Evolutionary conservation across 257 asterid genomes (phyloP).

Genomic region (Cynanchum wilfordii): DNA sequence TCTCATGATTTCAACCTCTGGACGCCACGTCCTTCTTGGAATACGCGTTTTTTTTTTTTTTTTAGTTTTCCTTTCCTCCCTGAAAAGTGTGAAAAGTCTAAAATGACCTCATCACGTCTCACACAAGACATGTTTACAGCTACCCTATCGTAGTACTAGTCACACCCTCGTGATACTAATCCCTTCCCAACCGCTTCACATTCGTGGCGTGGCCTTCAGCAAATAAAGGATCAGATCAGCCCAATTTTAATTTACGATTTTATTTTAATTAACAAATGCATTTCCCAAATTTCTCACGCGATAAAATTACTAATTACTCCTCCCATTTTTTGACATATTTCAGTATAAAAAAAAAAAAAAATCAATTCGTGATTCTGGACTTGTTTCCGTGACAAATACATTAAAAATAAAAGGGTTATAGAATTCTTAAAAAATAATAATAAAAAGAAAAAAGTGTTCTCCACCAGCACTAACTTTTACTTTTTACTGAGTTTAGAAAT

Average conservation of each 20-base stretch:
- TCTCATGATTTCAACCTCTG: slow-evolving; percentile 26
- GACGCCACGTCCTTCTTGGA: slow-evolving; percentile 45
- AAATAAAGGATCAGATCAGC: too few species aligned
- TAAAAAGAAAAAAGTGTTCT: not conserved
- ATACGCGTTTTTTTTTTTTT: slow-evolving; percentile 5
- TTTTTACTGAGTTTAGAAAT: not conserved
- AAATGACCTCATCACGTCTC: slow-evolving; percentile 20
- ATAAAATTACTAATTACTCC: too few species aligned
- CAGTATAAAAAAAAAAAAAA: too few species aligned
- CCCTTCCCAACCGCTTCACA: slow-evolving; percentile 40
- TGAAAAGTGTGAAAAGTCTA: slow-evolving; percentile 10
- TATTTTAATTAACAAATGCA: too few species aligned
- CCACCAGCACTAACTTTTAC: not conserved
- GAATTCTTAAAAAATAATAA: too few species aligned
- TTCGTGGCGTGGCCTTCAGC: slow-evolving; percentile 21
- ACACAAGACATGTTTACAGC: slow-evolving; percentile 20
- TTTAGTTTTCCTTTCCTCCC: too few species aligned
- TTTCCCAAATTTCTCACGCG: too few species aligned
- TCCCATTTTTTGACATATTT: too few species aligned
- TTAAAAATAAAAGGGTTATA: too few species aligned
- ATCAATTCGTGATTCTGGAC: too few species aligned
- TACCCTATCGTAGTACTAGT: not conserved
- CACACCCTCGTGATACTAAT: slow-evolving; percentile 15
- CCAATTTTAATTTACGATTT: too few species aligned
- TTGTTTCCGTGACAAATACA: too few species aligned